Conservation (phyloP, 371 early-diverging fungal genomes). For the Mucor circinelloides region DNA sequence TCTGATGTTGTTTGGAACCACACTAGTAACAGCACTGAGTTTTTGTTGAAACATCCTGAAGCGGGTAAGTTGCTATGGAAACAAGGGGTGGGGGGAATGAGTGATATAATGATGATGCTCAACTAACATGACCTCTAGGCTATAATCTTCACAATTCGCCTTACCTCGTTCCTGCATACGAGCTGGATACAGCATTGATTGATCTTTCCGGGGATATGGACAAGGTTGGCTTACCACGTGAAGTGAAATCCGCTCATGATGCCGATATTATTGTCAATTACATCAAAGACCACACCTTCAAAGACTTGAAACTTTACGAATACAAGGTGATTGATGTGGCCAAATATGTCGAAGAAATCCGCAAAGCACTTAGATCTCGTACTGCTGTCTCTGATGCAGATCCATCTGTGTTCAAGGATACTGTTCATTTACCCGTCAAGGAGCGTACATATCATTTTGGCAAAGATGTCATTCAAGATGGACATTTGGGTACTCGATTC, state of each 20-base stretch:
- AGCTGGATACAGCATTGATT: conserved; percentile 85
- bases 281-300: conserved; percentile 63
- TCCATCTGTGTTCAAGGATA: conserved; percentile 29
- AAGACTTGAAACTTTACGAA: conserved; percentile 83
- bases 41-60: conserved; percentile 94
- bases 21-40: conserved; percentile 87
- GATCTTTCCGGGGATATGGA: conserved; percentile 67
- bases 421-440: conserved; percentile 38
- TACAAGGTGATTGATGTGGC: conserved; percentile 79
- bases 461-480: conserved; percentile 35
- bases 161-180: conserved; percentile 91
- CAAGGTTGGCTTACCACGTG: conserved; percentile 48
- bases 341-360: conserved; percentile 43
- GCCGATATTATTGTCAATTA: conserved; percentile 65
- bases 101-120: not conserved
- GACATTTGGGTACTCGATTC: conserved; percentile 53
- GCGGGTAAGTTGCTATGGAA: conserved; percentile 59
- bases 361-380: conserved; percentile 30
- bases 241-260: conserved; percentile 66
- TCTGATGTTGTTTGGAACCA: conserved; percentile 99
- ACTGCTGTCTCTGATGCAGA: conserved; percentile 3
- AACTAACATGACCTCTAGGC: conserved; percentile 46
- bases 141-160: conserved; percentile 95
- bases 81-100: not conserved
- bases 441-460: conserved; percentile 42